Evolutionary conservation across 345 rosid species (phyloP), one percentile per base, ranked within the genome.

Genomic region (Eucalyptus curtisii): DNA sequence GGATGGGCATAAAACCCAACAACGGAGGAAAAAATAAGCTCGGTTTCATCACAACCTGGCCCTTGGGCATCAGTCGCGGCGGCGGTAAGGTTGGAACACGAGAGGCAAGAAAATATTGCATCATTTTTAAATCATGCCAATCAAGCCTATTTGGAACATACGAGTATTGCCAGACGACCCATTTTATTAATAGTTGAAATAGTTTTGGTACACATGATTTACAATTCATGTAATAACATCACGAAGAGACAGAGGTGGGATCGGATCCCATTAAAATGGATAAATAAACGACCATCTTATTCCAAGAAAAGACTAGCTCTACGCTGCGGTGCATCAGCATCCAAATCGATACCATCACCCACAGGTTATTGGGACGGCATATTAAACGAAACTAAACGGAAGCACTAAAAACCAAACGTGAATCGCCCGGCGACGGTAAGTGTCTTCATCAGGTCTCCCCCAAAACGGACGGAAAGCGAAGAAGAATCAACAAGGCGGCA

Each of bases 401-500:
- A 66, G 79, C 40, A 66, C 40, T 11, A 66, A 15, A 66, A 66
- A 66, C 22, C 40, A 66, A 66, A 66, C 8, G 76, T 40, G 2
- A 31, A 66, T 66, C 42, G 79, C 79, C 53, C 53, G 53, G 53
- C 42, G 12, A 52, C 55, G 49, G 17, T 27, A 15, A 8, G 42
- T 85, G 59, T 49, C 22, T 86, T 87, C 48, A 37, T 59, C 89
- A 88, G 86, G 89, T 88, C 89, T 48, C 85, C 86, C 64, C 89
- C 57, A 66, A 15, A 66, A 7, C 13, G 16, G 50, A 19, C 45
- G 11, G 57, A 50, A 27, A 86, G 52, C 61, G 52, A n/a, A 49
- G 61, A 25, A 30, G 55, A 13, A 8, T 88, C 85, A 90, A 55
- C 92, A 93, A 1, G 92, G 92, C 10, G 93, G 94, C 93, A 92